Base-by-base conservation (phyloP, 2,329 filamentous ascomycete species). In the Escovopsis sp. region DNA sequence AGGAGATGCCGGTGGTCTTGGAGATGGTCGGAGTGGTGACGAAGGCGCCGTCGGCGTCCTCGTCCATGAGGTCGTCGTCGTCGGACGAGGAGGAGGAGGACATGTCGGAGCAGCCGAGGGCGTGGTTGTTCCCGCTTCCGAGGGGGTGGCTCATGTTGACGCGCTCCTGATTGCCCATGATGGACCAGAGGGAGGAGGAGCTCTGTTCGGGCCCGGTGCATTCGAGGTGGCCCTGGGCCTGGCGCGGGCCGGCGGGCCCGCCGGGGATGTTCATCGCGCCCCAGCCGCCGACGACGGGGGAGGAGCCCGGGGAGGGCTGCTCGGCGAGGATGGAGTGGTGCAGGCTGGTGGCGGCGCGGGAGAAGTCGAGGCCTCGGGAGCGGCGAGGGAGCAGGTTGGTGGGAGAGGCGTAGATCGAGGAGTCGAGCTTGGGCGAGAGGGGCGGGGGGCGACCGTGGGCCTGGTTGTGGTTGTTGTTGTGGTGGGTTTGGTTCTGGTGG, bases 241-340 rank as follows among this genome's bases (percentile, higher is more conserved):
- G n/a, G n/a, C n/a, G n/a, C n/a, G n/a, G n/a, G n/a, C n/a, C n/a
- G n/a, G n/a, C n/a, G n/a, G n/a, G n/a, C n/a, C n/a, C n/a, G 29
- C 61, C 60, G 7, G 72, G 73, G 33, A 78, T 78, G 48, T 70
- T 74, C 63, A 77, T 72, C 18, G 67, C 72, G n/a, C n/a, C 19
- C 42, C 64, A 59, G 27, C 80, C 75, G 35, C 77, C 76, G 36
- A 90, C 78, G 11, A 79, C 87, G 1, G 90, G 90, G 1, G 87
- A 94, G 0, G 85, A 90, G 54, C 93, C 86, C 4, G 87, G 86
- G 5, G 83, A 90, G 1, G 83, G 81, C 53, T 79, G 74, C 46
- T 94, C 84, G 37, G 88, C 87, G 8, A 96, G 70, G 1, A 83
- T 96, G 13, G 88, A 94, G 57, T 96, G 90, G 58, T 96, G 90